Conservation (phyloP, 495 filamentous ascomycete genomes). For the Aspergillus steynii region DNA sequence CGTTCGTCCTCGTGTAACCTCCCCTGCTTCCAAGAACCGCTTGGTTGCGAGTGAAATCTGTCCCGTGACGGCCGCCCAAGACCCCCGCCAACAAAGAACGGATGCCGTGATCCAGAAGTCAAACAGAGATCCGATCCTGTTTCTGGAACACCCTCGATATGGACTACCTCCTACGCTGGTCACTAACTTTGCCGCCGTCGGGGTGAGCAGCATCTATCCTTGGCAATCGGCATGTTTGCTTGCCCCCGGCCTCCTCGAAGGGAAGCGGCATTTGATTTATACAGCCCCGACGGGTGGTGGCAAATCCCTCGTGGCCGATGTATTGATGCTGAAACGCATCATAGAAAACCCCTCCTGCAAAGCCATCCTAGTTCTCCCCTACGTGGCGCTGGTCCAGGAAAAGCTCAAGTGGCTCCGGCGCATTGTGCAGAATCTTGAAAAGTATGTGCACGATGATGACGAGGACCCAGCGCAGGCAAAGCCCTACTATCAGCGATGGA, state of each 20-base stretch:
- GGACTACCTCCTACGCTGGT: conserved; percentile 61
- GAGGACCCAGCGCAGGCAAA: conserved; percentile 15
- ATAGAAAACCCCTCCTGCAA: conserved; percentile 66
- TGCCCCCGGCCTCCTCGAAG: conserved; percentile 63
- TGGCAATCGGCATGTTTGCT: conserved; percentile 83
- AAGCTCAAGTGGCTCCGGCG: conserved; percentile 76
- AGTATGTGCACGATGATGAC: conserved; percentile 33
- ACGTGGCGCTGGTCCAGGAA: conserved; percentile 81
- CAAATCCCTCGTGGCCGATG: conserved; percentile 76
- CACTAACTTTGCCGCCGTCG: conserved; percentile 61
- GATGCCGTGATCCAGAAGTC: conserved; percentile 43
- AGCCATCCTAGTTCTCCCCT: conserved; percentile 77
- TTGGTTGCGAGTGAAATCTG: conserved; percentile 42
- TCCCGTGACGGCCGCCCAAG: conserved; percentile 22
- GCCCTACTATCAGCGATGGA: conserved; percentile 34
- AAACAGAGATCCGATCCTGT: conserved; percentile 59
- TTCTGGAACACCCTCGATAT: conserved; percentile 64
- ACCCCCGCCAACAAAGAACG: conserved; percentile 1
- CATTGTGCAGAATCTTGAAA: conserved; percentile 64
- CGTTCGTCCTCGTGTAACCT: conserved; percentile 19
- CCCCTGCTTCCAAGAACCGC: conserved; percentile 26
- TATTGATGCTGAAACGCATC: conserved; percentile 72
- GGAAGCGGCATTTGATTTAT: conserved; percentile 73
- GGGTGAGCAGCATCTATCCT: conserved; percentile 71
- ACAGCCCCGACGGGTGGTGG: conserved; percentile 84